These are phyloP conservation scores for Talaromyces sp. DNA, from an alignment of 2,329 filamentous ascomycete species.

Conservation along the genomic window DNA sequence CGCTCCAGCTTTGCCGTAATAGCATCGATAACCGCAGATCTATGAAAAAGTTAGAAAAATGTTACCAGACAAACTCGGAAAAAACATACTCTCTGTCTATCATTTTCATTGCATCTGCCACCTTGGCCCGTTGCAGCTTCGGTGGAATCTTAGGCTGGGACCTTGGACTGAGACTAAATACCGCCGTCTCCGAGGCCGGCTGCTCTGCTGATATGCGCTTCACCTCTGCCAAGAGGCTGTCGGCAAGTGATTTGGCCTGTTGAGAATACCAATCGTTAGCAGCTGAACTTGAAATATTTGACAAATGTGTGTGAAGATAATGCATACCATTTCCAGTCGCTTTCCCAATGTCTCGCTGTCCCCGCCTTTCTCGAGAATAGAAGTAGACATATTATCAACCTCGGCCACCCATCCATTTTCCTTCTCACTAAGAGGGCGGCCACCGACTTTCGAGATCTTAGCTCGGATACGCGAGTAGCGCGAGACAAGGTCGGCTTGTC, in stretches of 20 bases:
- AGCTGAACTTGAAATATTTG: background rate
- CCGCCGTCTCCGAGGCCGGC: conserved; percentile 21
- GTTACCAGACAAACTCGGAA: background rate
- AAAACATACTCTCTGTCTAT: conserved; percentile 43
- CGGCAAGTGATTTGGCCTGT: conserved; percentile 37
- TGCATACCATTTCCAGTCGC: conserved; percentile 37
- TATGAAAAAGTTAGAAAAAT: conserved; percentile 13
- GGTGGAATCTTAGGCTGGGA: conserved; percentile 32
- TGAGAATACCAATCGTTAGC: conserved; percentile 12
- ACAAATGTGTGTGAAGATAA: background rate
- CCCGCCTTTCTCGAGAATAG: conserved; percentile 24
- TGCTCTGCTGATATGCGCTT: conserved; percentile 29
- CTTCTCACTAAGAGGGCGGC: conserved; percentile 41
- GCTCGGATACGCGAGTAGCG: conserved; percentile 41
- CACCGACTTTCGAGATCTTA: conserved; percentile 38
- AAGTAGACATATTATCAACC: conserved; percentile 33
- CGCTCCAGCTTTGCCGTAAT: conserved; percentile 37
- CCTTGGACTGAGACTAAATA: conserved; percentile 12
- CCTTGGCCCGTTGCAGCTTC: conserved; percentile 40
- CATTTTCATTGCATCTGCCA: conserved; percentile 45
- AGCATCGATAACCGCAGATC: conserved; percentile 39
- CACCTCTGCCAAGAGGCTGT: conserved; percentile 31
- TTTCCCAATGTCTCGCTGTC: conserved; percentile 24
- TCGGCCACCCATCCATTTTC: conserved; percentile 43
- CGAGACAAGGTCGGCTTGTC: conserved; percentile 34